These are phyloP conservation scores for Meyerozyma smithsonii DNA, from an alignment of 1,139 yeast species.

Conservation along the genomic window DNA sequence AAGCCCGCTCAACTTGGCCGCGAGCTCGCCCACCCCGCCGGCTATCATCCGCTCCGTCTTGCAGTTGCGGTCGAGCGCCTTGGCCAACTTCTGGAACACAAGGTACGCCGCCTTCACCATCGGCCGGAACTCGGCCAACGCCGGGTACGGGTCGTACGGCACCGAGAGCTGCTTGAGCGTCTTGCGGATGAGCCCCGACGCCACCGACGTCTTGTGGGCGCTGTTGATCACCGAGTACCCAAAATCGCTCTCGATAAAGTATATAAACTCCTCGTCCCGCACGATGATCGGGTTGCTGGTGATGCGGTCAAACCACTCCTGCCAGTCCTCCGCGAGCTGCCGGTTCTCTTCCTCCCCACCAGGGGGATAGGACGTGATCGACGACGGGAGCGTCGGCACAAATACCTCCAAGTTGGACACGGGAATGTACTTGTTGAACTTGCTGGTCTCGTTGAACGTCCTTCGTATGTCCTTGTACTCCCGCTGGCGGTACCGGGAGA, in stretches of 20 bases:
- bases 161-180: slow-evolving; percentile 88
- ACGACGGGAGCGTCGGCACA: slow-evolving; percentile 80
- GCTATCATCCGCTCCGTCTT: slow-evolving; percentile 55
- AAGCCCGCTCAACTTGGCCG: slow-evolving; percentile 48
- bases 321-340: slow-evolving; percentile 57
- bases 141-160: slow-evolving; percentile 83
- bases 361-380: slow-evolving; percentile 72
- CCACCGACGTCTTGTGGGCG: slow-evolving; percentile 50
- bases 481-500: slow-evolving; percentile 73
- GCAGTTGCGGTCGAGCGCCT: slow-evolving; percentile 50
- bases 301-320: slow-evolving; percentile 82
- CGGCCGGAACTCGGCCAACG: slow-evolving; percentile 82
- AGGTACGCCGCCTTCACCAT: slow-evolving; percentile 73
- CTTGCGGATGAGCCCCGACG: slow-evolving; percentile 83
- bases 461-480: slow-evolving; percentile 73
- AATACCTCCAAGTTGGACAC: slow-evolving; percentile 87
- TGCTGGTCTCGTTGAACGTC: slow-evolving; percentile 71
- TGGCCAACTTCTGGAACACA: slow-evolving; percentile 51
- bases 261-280: slow-evolving; percentile 83
- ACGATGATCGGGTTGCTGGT: slow-evolving; percentile 70
- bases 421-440: slow-evolving; percentile 72
- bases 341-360: slow-evolving; percentile 78
- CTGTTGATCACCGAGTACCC: slow-evolving; percentile 66
- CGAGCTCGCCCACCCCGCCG: slow-evolving; percentile 57
- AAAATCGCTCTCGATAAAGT: slow-evolving; percentile 84